Conservation (phyloP, 306 rosid species). For the Rubus idaeus region DNA sequence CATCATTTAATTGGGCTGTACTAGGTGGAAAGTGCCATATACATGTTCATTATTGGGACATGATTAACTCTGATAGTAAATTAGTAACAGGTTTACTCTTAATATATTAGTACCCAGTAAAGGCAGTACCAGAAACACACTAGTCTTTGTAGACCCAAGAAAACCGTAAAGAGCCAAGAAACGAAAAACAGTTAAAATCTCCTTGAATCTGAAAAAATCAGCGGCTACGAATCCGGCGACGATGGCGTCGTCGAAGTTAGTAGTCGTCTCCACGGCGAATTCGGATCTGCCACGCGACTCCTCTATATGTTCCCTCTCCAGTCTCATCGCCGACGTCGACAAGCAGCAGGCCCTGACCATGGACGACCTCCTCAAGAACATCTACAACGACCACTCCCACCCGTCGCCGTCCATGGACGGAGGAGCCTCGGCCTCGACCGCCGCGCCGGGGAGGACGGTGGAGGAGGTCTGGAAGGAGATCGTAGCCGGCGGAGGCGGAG, state of each 20-base stretch:
- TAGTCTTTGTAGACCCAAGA: neutral
- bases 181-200: too few species aligned
- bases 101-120: too few species aligned
- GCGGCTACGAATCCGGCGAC: conserved; percentile 39
- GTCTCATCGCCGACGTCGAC: conserved; percentile 43
- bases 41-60: too few species aligned
- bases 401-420: neutral
- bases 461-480: conserved; percentile 78
- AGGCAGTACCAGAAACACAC: too few species aligned
- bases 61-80: too few species aligned
- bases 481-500: conserved; percentile 45
- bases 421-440: conserved; percentile 11
- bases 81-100: too few species aligned
- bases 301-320: conserved; percentile 58
- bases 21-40: too few species aligned
- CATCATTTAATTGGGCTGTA: too few species aligned
- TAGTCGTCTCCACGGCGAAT: conserved; percentile 54
- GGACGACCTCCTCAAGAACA: conserved; percentile 75
- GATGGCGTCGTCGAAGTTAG: conserved; percentile 80
- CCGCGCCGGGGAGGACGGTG: conserved; percentile 27
- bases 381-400: conserved; percentile 31
- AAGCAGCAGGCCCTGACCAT: conserved; percentile 43
- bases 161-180: neutral
- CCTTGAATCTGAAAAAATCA: neutral
- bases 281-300: conserved; percentile 82